These are phyloP conservation scores for Hypomyces rosellus DNA, from an alignment of 2,329 filamentous ascomycete genomes.

Conservation along the genomic window DNA sequence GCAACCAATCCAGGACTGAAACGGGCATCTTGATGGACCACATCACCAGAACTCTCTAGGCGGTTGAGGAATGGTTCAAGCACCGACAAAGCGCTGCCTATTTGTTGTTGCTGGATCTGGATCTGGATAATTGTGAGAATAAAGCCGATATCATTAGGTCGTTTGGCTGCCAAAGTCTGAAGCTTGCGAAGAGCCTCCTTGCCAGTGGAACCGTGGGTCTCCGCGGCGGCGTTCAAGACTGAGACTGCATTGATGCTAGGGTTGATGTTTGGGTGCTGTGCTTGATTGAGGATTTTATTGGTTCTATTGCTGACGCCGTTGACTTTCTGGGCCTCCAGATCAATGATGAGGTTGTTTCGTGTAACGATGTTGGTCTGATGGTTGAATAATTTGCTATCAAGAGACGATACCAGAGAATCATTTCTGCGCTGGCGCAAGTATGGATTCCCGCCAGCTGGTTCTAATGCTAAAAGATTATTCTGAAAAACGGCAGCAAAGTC, in stretches of 20 bases:
- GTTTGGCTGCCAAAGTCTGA: slow-evolving; percentile 61
- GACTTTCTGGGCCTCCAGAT: slow-evolving; percentile 62
- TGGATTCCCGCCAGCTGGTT: slow-evolving; percentile 49
- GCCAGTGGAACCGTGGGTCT: slow-evolving; percentile 55
- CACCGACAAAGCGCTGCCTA: slow-evolving; percentile 65
- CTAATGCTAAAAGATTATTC: slow-evolving; percentile 51
- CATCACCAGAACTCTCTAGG: slow-evolving; percentile 55
- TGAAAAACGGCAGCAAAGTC: slow-evolving; percentile 61
- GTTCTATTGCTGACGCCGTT: slow-evolving; percentile 51
- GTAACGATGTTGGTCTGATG: slow-evolving; percentile 54
- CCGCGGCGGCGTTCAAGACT: slow-evolving; percentile 63
- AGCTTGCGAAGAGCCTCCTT: slow-evolving; percentile 65
- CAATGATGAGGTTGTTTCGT: slow-evolving; percentile 58
- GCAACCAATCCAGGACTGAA: slow-evolving; percentile 82
- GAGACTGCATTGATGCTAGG: slow-evolving; percentile 37
- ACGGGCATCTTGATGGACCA: slow-evolving; percentile 60
- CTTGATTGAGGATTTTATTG: slow-evolving; percentile 30
- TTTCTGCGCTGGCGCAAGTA: slow-evolving; percentile 60
- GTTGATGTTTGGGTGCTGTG: slow-evolving; percentile 22
- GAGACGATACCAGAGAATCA: slow-evolving; percentile 45
- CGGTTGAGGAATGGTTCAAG: slow-evolving; percentile 69
- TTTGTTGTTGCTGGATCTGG: slow-evolving; percentile 66
- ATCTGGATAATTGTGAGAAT: slow-evolving; percentile 75
- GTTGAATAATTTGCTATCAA: slow-evolving; percentile 62
- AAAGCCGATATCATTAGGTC: slow-evolving; percentile 75